Evolutionary conservation across 2,329 filamentous ascomycete genomes (phyloP), one percentile per base, ranked within the genome.

Genomic region (Diaporthe australafricana): DNA sequence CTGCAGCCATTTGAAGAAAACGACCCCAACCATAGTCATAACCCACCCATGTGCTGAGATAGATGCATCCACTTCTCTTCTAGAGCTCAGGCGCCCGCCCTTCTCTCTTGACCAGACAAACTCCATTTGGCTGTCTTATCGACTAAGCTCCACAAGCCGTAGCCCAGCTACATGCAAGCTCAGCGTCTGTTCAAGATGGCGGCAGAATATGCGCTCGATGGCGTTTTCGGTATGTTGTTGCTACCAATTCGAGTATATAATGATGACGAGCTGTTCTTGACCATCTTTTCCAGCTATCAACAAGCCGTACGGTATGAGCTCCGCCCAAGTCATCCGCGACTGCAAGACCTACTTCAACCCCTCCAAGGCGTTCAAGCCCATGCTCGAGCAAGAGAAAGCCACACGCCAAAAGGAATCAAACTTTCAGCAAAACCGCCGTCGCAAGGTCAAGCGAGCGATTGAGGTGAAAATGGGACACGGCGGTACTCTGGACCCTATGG

Each of bases 381-480:
- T 93, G 87, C 86, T 98, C 72, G 85, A 90, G 38, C 83, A 87
- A 67, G 91, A 95, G 76, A 85, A 85, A 70, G 82, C 82, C 1
- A 86, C 84, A 60, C 88, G 89, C 71, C 81, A 85, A 20, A 82
- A 85, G 75, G 91, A 94, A 80, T 84, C 84, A 72, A 85, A 87
- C 71, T 84, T 85, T 71, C 89, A 92, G 79, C 87, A 87, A 76
- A 86, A 87, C 76, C 88, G 91, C 73, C 88, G 90, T 73, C 84
- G 84, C 74, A 83, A 83, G 57, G 86, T 87, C 74, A 89, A 90
- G 80, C 87, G 87, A 76, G 85, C 88, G 1, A 80, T 92, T 6
- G 90, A 94, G 74, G 92, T 98, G 76, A 99, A 98, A 86, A 93
- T 98, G 78, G 96, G 96, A 42, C 96, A 99, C 83, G 96, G 96